These are phyloP conservation scores for Penicillium tannophilum DNA, from an alignment of 495 filamentous ascomycete species.

Conservation along the genomic window DNA sequence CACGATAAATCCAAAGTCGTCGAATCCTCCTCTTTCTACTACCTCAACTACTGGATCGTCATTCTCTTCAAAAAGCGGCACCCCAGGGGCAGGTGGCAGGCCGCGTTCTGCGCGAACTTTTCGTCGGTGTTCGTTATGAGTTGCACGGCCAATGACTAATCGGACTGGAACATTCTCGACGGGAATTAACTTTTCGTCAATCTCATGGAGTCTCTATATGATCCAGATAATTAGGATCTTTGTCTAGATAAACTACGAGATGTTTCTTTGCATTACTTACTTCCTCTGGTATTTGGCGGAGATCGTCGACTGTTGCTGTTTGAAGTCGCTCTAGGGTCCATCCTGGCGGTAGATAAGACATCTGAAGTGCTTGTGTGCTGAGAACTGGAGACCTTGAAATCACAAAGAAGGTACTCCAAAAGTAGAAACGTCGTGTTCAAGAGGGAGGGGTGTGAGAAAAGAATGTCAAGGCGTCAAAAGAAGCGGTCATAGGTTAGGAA, in stretches of 20 bases:
- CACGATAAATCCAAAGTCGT: slow-evolving; percentile 8
- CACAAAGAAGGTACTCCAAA: too few species aligned
- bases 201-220: slow-evolving; percentile 2
- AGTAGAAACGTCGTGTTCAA: too few species aligned
- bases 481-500: too few species aligned
- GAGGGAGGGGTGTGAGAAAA: too few species aligned
- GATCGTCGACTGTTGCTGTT: slow-evolving; percentile 7
- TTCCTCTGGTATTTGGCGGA: slow-evolving; percentile 8
- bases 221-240: neutral
- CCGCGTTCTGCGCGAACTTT: neutral
- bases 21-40: slow-evolving; percentile 4
- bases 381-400: too few species aligned
- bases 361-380: neutral
- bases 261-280: too few species aligned
- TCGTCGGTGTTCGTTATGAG: slow-evolving; percentile 4
- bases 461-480: too few species aligned
- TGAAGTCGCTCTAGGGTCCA: slow-evolving; percentile 8
- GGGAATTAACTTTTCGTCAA: slow-evolving; percentile 3
- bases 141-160: slow-evolving; percentile 1
- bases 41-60: slow-evolving; percentile 8
- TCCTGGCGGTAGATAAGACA: slow-evolving; percentile 8
- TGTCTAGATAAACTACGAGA: too few species aligned
- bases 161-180: slow-evolving; percentile 3
- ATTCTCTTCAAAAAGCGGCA: slow-evolving; percentile 1
- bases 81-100: slow-evolving; percentile 4